Evolutionary conservation across 371 early-diverging fungal genomes (phyloP).

Genomic region (Mucor lusitanicus): DNA sequence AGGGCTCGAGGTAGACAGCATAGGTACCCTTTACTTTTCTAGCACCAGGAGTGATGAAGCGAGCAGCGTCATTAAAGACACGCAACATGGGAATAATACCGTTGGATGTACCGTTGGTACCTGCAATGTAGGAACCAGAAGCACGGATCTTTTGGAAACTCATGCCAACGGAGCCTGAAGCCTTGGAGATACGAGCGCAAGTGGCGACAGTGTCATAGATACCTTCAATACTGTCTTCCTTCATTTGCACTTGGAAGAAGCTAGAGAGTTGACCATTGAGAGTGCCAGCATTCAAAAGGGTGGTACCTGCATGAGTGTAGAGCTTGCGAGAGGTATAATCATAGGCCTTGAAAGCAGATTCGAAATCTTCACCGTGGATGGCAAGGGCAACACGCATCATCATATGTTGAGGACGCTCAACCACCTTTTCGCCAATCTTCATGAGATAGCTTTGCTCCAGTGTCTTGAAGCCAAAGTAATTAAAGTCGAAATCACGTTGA

Average conservation of each 20-base stretch:
- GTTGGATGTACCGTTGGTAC: constrained; percentile 92
- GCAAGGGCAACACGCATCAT: constrained; percentile 95
- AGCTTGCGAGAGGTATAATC: constrained; percentile 82
- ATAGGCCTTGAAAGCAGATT: constrained; percentile 88
- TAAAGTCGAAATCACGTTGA: constrained; percentile 90
- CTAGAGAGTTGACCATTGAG: constrained; percentile 82
- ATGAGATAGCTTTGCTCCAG: constrained; percentile 90
- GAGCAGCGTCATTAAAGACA: constrained; percentile 93
- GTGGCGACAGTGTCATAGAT: constrained; percentile 92
- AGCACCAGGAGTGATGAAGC: constrained; percentile 96
- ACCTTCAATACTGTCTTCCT: constrained; percentile 80
- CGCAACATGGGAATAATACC: constrained; percentile 95
- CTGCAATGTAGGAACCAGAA: constrained; percentile 87
- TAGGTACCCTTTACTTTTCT: constrained; percentile 94
- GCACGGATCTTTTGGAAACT: constrained; percentile 92
- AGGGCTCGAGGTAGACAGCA: constrained; percentile 96
- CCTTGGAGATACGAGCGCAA: constrained; percentile 92
- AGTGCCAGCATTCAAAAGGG: constrained; percentile 96
- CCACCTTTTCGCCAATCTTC: constrained; percentile 70
- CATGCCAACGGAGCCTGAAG: constrained; percentile 92
- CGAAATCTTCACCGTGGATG: constrained; percentile 88
- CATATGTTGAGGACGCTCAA: constrained; percentile 96
- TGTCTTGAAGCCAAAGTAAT: constrained; percentile 96
- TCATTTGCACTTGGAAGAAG: constrained; percentile 25
- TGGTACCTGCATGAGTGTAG: constrained; percentile 95